phyloP scores from a whole-genome alignment of 2,329 filamentous ascomycete genomes.

The Coniochaeta sp. region DNA sequence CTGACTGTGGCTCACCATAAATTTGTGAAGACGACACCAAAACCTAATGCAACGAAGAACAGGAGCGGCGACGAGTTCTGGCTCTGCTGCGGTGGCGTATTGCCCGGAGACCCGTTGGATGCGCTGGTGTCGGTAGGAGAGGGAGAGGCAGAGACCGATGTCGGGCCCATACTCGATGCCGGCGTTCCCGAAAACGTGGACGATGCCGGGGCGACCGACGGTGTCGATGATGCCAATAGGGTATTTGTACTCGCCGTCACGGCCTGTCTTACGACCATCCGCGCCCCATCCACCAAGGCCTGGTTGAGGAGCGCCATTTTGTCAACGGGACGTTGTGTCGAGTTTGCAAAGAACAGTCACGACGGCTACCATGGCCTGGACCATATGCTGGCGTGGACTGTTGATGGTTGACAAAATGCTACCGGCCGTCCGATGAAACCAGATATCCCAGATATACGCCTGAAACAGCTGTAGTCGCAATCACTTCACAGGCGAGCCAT shows the following conservation, averaged over 20 bases:
- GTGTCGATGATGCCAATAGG: not conserved
- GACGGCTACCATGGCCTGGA: not conserved
- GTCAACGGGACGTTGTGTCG: not conserved
- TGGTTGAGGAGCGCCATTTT: slow-evolving; percentile 19
- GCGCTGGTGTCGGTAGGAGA: not conserved
- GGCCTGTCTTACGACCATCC: slow-evolving; percentile 18
- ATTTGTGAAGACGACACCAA: slow-evolving; percentile 98
- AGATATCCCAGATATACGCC: too few relatives aligned
- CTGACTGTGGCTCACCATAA: slow-evolving; percentile 70
- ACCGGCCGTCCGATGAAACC: not conserved
- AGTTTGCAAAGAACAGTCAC: not conserved
- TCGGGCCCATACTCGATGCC: not conserved
- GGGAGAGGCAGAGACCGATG: not conserved
- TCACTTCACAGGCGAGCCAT: not conserved
- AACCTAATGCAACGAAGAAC: slow-evolving; percentile 93
- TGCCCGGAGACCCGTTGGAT: not conserved
- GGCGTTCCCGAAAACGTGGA: not conserved
- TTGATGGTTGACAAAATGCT: not conserved
- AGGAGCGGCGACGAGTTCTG: slow-evolving; percentile 61
- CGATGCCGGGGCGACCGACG: not conserved
- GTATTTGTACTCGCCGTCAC: slow-evolving; percentile 4
- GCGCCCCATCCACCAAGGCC: slow-evolving; percentile 16
- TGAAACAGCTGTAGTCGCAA: not conserved
- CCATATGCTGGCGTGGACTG: not conserved
- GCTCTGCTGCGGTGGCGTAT: slow-evolving; percentile 14